Evolutionary conservation across 169 alveolate species (phyloP).

Genomic region (Ichthyophthirius multifiliis): DNA sequence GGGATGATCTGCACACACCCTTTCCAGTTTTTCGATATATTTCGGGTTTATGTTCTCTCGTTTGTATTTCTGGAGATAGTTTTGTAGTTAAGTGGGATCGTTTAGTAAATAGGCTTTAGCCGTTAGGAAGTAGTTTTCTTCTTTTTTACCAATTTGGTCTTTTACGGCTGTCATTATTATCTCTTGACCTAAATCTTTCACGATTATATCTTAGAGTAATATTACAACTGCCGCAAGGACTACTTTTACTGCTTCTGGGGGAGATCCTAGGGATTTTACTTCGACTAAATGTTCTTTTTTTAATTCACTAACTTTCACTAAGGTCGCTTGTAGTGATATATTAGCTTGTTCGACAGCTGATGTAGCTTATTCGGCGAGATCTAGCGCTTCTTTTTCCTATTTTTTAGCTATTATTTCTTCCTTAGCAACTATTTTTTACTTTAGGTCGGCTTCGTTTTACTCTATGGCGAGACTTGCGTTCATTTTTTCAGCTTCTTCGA

Average conservation of each 20-base stretch:
- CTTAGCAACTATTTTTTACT: conserved; percentile 72
- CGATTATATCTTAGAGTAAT: conserved; percentile 11
- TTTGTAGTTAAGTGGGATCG: conserved; percentile 25
- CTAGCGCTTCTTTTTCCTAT: conserved; percentile 57
- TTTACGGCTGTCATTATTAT: conserved; percentile 7
- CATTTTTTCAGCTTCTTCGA: conserved; percentile 80
- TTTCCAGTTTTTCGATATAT: conserved; percentile 63
- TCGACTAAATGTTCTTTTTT: conserved; percentile 81
- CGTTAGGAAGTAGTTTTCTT: conserved; percentile 37
- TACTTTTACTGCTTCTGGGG: conserved; percentile 56
- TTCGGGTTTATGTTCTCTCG: conserved; percentile 65
- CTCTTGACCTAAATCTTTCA: conserved; percentile 28
- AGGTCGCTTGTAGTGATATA: conserved; percentile 56
- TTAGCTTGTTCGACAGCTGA: conserved; percentile 77
- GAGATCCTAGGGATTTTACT: conserved; percentile 65
- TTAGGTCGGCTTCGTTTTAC: conserved; percentile 82
- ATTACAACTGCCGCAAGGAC: conserved; percentile 53
- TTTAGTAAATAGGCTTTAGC: conserved; percentile 29
- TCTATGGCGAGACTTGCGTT: conserved; percentile 70
- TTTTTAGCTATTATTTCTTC: conserved; percentile 72
- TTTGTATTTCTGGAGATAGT: conserved; percentile 31
- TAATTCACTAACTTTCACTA: conserved; percentile 80
- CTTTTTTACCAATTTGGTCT: conserved; percentile 35
- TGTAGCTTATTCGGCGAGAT: conserved; percentile 45
- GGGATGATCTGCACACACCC: conserved; percentile 53